Conservation (phyloP, 192 early-diverging fungal genomes). For the Coemansia sp. region DNA sequence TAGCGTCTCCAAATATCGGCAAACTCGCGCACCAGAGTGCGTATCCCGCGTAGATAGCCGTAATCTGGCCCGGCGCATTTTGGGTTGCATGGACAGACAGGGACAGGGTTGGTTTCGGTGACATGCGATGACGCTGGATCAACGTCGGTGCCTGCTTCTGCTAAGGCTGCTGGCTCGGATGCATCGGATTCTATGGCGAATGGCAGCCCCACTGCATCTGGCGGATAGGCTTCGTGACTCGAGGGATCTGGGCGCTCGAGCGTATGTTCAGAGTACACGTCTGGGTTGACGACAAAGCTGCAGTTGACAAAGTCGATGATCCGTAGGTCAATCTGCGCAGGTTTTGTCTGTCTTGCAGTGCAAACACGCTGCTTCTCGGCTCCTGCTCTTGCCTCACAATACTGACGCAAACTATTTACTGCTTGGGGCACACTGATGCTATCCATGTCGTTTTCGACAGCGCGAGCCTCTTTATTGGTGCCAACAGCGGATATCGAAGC, state of each 20-base stretch:
- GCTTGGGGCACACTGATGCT: conserved; percentile 1
- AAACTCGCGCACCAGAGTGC: conserved; percentile 55
- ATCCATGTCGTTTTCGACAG: not conserved
- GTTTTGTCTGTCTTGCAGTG: not conserved
- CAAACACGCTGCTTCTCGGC: not conserved
- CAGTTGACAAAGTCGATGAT: conserved; percentile 99
- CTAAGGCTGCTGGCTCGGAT: conserved; percentile 1
- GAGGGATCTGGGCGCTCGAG: conserved; percentile 44
- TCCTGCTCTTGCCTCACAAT: not conserved
- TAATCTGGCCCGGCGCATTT: conserved; percentile 54
- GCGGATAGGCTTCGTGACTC: conserved; percentile 41
- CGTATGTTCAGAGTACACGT: conserved; percentile 47
- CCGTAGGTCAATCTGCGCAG: conserved; percentile 69
- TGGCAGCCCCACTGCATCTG: conserved; percentile 13
- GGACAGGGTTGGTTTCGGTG: conserved; percentile 25
- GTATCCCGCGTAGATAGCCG: conserved; percentile 57
- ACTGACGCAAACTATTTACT: not conserved
- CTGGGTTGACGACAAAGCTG: conserved; percentile 61
- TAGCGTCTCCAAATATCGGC: conserved; percentile 57
- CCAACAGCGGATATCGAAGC: not conserved
- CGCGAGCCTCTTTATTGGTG: not conserved
- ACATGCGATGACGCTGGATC: conserved; percentile 7
- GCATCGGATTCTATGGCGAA: not conserved
- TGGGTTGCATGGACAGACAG: conserved; percentile 34
- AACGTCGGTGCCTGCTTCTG: not conserved